Conservation (phyloP, 495 filamentous ascomycete species). For the Pseudomonodictys pantanalensis region DNA sequence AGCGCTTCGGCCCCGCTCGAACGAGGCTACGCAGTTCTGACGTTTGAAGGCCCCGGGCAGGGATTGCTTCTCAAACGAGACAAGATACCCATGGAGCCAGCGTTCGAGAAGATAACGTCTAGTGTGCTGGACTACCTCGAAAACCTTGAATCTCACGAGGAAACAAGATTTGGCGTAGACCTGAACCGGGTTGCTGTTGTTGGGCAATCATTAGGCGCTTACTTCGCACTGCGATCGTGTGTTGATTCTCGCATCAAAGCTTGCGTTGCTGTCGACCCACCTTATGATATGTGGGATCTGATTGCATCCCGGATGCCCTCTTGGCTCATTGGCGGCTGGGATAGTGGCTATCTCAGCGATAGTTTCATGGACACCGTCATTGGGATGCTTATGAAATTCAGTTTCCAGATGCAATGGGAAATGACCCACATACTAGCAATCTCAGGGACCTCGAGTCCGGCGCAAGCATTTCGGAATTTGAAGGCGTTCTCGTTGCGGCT, state of each 20-base stretch:
- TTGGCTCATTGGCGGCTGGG: not conserved
- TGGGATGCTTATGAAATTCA: not conserved
- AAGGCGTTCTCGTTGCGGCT: no score
- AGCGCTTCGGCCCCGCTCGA: not conserved
- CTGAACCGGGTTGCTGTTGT: not conserved
- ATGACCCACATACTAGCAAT: not conserved
- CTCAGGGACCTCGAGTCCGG: not conserved
- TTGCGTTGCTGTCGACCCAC: not conserved
- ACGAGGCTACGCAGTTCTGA: not conserved
- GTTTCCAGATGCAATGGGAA: not conserved
- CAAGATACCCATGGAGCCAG: not conserved
- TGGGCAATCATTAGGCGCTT: not conserved
- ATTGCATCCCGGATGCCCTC: not conserved
- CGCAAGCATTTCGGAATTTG: not conserved
- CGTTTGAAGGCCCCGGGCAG: conserved; percentile 5
- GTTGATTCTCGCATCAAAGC: not conserved
- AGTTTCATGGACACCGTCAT: not conserved
- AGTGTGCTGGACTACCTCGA: not conserved
- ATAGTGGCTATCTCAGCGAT: not conserved
- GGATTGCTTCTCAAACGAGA: not conserved
- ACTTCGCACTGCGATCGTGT: not conserved
- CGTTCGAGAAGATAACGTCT: not conserved
- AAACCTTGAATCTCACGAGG: not conserved
- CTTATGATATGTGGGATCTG: not conserved
- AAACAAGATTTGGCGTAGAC: not conserved